Evolutionary conservation across 306 rosid genomes (phyloP), one percentile per base, ranked within the genome.

Genomic region (Glycine soja): DNA sequence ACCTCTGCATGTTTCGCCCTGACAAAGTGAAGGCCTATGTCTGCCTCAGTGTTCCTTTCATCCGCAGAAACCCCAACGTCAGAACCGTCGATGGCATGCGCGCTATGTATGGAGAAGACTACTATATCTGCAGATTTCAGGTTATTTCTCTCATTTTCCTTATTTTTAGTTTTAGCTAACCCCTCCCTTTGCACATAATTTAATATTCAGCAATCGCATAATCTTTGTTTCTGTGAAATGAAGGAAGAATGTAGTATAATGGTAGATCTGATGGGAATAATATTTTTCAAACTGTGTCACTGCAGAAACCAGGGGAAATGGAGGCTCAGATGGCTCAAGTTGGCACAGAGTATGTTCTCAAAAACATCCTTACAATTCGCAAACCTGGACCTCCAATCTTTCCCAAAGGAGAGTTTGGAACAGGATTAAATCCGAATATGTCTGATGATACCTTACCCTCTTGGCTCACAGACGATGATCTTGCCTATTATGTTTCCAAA

Each of bases 81-180:
- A 82, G 9, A 10, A 30, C 66, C 0, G 51, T 82, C 0, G 88
- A 88, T 32, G 62, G 0, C 10, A 10, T 85, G 83, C 80, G 38
- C 4, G 81, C 85, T 38, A 0, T 7, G n/a, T 80, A 45, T 19
- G 87, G 87, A 32, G 87, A 85, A 1, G 81, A 88, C 66, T 88
- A 59, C 42, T 88, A 85, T 13, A 40, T 88, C 18, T 85, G 80
- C 79, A 83, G 85, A 82, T 88, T 80, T 36, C 85, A 82, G 85
- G 88, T 87, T 15, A 14, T 0, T 30, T 34, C 14, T 53, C 10
- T 14, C 13, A 10, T 46, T 51, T 51, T 51, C 57, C 30, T 54
- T 54, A 34, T 10, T 0, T 30, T 50, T 14, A 14, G 24, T 0
- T 30, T 50, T 14, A 14, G 24, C 59, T n/a, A 53, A 6, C 9